These are phyloP conservation scores for Colletotrichum sansevieriae DNA, from an alignment of 2,329 filamentous ascomycete genomes.

Conservation along the genomic window DNA sequence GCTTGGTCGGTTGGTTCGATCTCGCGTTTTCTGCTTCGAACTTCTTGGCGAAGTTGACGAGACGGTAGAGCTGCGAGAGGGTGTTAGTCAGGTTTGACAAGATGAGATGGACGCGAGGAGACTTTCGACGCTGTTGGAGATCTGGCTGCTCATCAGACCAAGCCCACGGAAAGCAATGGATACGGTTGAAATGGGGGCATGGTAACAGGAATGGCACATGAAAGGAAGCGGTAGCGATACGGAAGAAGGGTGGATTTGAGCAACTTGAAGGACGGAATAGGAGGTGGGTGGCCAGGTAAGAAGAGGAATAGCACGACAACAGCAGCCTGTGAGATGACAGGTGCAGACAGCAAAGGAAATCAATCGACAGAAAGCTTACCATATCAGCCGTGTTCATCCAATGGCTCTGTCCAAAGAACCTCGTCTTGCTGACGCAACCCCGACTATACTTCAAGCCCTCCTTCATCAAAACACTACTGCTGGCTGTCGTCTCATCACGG, in stretches of 20 bases:
- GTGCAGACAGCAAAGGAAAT: not conserved
- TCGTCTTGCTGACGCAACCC: slow-evolving; percentile 57
- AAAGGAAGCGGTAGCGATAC: too few species aligned
- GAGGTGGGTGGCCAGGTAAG: too few species aligned
- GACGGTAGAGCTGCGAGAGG: slow-evolving; percentile 44
- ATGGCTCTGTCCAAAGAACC: slow-evolving; percentile 63
- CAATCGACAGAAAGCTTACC: slow-evolving; percentile 47
- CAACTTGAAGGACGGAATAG: too few species aligned
- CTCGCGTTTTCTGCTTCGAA: slow-evolving; percentile 43
- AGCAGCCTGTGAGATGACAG: too few species aligned
- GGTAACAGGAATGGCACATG: not conserved
- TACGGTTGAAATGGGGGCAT: not conserved
- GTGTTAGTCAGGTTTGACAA: not conserved
- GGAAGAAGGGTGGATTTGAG: too few species aligned
- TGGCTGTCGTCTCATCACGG: not conserved
- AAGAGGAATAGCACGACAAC: too few species aligned
- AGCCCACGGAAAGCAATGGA: not conserved
- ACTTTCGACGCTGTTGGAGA: slow-evolving; percentile 9
- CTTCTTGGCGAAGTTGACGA: slow-evolving; percentile 43
- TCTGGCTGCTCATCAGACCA: slow-evolving; percentile 13
- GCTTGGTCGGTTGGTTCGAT: slow-evolving; percentile 45
- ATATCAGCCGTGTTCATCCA: slow-evolving; percentile 61
- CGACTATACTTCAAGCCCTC: slow-evolving; percentile 37
- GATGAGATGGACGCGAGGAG: not conserved
- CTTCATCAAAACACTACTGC: not conserved